A percentile compares a stretch with the other conserved stretches of the same genome.
These are phyloP conservation scores for Thermothielavioides terrestris DNA, from an alignment of 495 filamentous ascomycete species.

Conservation along the genomic window DNA sequence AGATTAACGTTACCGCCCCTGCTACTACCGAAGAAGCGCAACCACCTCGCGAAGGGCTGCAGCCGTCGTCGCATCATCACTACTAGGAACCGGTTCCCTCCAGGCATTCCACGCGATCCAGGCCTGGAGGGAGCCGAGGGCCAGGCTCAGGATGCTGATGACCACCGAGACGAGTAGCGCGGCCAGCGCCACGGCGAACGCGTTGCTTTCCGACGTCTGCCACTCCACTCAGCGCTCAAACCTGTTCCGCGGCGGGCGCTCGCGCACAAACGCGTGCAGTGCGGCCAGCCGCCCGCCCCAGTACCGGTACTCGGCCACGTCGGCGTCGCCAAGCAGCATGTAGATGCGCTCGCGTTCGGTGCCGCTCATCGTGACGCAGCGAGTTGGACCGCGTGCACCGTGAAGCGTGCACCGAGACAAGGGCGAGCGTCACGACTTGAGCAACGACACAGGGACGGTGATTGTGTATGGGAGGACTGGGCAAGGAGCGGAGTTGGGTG, in stretches of 20 bases:
- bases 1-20: too few species aligned
- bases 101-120: conserved; percentile 7
- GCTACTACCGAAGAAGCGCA: not conserved
- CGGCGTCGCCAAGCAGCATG: not conserved
- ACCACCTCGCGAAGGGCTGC: not conserved
- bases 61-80: not conserved
- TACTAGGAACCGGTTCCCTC: not conserved
- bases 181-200: not conserved
- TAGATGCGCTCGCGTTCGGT: too few species aligned
- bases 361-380: not conserved
- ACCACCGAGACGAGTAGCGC: conserved; percentile 1
- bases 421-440: too few species aligned
- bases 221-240: conserved; percentile 6
- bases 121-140: not conserved
- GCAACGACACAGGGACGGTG: too few species aligned
- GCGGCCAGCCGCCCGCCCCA: conserved; percentile 1
- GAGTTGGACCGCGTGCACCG: too few species aligned
- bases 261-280: not conserved
- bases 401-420: too few species aligned
- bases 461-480: too few species aligned
- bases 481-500: too few species aligned
- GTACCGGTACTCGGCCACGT: not conserved
- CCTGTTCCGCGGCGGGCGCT: not conserved
- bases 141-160: conserved; percentile 1
- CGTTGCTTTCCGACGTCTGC: conserved; percentile 3